Evolutionary conservation across 208 protist genomes (phyloP).

Genomic region (Trypanosoma platydactyli): DNA sequence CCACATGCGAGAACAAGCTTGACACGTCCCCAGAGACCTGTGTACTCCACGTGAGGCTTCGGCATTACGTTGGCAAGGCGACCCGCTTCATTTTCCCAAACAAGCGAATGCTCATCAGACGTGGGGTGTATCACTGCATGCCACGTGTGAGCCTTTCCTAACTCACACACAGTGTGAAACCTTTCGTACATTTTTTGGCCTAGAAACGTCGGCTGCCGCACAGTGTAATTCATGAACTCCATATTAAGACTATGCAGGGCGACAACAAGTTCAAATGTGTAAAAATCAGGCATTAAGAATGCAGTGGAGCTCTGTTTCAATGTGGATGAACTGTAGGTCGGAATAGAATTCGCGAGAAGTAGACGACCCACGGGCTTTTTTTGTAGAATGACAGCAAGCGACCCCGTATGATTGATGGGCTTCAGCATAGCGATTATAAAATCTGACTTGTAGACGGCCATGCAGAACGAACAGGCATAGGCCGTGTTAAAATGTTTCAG

Average conservation of each 20-base stretch:
- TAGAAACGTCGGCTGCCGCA: conserved; percentile 18
- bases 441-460: conserved; percentile 27
- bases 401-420: not conserved
- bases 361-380: conserved; percentile 45
- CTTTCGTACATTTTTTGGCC: conserved; percentile 17
- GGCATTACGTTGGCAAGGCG: conserved; percentile 28
- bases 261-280: conserved; percentile 21
- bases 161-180: conserved; percentile 33
- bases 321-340: conserved; percentile 44
- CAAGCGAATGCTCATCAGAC: not conserved
- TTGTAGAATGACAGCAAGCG: conserved; percentile 30
- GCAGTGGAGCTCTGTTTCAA: conserved; percentile 39
- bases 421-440: conserved; percentile 25
- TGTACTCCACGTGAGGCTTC: conserved; percentile 33
- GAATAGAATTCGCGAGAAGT: conserved; percentile 37
- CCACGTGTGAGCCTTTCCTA: conserved; percentile 44
- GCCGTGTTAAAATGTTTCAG: not conserved
- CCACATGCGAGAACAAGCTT: conserved; percentile 52
- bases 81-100: not conserved
- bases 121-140: conserved; percentile 41
- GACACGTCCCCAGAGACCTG: conserved; percentile 42
- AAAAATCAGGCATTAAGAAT: conserved; percentile 36
- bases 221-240: conserved; percentile 31
- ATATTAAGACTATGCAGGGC: conserved; percentile 49
- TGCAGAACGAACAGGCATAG: not conserved